Base-by-base conservation (phyloP, 768 basidiomycete species). In the Russula virescens region DNA sequence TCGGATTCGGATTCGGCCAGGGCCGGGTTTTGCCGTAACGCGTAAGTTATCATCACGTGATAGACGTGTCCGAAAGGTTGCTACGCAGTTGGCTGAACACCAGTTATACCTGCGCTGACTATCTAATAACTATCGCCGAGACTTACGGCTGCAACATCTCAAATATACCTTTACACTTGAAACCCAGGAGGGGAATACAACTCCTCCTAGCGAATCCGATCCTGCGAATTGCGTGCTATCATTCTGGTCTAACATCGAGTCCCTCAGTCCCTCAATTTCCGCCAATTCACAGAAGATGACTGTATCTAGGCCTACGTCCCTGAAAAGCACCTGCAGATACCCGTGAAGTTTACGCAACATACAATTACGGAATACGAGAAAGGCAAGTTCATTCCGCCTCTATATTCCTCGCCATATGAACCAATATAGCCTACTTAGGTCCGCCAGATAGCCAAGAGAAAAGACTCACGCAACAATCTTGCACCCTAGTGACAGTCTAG, bases 221-320 rank as follows among this genome's bases (percentile, higher is more conserved):
- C 58, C 13, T 35, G 28, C 1, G 2, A 16, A 25, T 25, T 50
- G 34, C 43, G 23, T 48, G 6, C 45, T 19, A 26, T 62, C 63
- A 47, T 19, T 10, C n/a, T 43, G 9, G 18, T 45, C 49, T 38
- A 40, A 55, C 31, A 14, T 48, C 6, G 31, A 55, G 38, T 52
- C 13, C 43, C 16, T 16, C 59, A 89, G 87, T 83, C 86, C 65
- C 71, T 88, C 25, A 84, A 83, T 8, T 82, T 75, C 65, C 77
- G 77, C 5, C 64, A 69, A 42, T 68, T 73, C n/a, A 68, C 69
- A 6, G 69, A 78, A 38, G 75, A 79, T 48, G 74, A 77, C n/a
- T 70, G 71, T 21, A 69, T 88, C 18, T 91, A 88, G 88, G 87
- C 81, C 0, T 73, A 74, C 48, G 70, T 84, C 18, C 87, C 87